A percentile compares a stretch with the other conserved stretches of the same genome.
Evolutionary conservation across 768 basidiomycete species (phyloP).

Genomic region (Russula sp.): DNA sequence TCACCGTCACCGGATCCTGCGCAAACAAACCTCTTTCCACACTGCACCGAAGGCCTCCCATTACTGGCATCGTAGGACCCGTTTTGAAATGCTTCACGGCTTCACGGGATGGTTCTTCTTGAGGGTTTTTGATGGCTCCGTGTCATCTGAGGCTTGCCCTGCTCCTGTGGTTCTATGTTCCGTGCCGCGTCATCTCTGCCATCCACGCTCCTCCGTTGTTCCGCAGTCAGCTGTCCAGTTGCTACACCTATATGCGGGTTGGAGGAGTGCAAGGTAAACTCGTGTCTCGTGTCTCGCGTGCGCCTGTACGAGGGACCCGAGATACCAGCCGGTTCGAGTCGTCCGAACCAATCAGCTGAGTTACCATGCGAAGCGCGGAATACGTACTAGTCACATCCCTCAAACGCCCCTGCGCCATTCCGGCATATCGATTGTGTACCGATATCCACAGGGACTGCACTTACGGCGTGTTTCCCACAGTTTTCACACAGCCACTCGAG

Average conservation of each 20-base stretch:
- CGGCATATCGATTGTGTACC: constrained; percentile 18
- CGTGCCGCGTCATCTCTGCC: neutral
- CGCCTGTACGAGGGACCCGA: constrained; percentile 4
- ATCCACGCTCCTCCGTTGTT: neutral
- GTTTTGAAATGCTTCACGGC: neutral
- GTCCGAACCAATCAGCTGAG: constrained; percentile 22
- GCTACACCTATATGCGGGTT: neutral
- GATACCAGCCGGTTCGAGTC: constrained; percentile 11
- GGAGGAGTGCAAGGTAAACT: neutral
- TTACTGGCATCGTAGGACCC: neutral
- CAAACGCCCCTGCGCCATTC: constrained; percentile 12
- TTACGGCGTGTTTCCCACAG: constrained; percentile 1
- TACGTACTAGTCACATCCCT: constrained; percentile 1
- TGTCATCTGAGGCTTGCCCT: neutral
- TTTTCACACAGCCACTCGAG: constrained; percentile 6
- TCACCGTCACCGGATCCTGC: constrained; percentile 5
- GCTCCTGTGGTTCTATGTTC: constrained; percentile 1
- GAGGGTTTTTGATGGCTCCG: neutral
- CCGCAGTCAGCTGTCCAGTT: constrained; percentile 13
- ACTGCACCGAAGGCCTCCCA: constrained; percentile 3
- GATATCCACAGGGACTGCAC: neutral
- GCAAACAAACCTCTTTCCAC: neutral
- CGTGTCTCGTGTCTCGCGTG: neutral
- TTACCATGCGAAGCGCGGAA: constrained; percentile 6
- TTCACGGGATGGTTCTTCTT: neutral